Conservation (phyloP, 2,329 filamentous ascomycete species). For the Phyllosticta citriasiana region DNA sequence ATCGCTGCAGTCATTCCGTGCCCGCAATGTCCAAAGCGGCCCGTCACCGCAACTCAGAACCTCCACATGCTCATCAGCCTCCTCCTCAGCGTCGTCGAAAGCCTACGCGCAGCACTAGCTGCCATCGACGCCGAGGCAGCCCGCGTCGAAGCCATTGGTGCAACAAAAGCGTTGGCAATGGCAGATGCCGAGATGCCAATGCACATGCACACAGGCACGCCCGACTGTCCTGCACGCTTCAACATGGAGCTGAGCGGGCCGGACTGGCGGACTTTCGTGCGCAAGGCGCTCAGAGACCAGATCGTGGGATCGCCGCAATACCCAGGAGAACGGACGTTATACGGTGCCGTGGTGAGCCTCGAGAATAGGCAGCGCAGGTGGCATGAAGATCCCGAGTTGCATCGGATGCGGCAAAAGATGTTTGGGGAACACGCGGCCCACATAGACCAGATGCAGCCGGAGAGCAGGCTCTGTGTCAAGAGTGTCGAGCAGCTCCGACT, state of each 20-base stretch:
- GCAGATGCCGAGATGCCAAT: conserved; percentile 30
- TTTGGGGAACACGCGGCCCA: neutral
- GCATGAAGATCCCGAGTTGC: conserved; percentile 21
- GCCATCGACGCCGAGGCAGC: conserved; percentile 31
- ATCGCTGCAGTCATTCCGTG: conserved; percentile 32
- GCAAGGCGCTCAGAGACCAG: conserved; percentile 36
- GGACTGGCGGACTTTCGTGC: conserved; percentile 36
- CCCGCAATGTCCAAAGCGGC: conserved; percentile 31
- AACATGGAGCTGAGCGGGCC: conserved; percentile 32
- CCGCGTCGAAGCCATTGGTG: conserved; percentile 20
- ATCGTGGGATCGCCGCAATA: conserved; percentile 23
- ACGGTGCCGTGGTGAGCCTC: conserved; percentile 27
- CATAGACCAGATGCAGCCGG: neutral
- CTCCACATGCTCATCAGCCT: conserved; percentile 32
- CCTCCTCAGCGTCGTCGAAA: conserved; percentile 31
- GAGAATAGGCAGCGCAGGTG: conserved; percentile 33
- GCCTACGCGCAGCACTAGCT: conserved; percentile 31
- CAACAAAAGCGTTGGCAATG: conserved; percentile 34
- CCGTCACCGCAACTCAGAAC: conserved; percentile 37
- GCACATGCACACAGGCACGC: conserved; percentile 34
- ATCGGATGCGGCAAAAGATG: neutral
- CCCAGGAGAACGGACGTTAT: conserved; percentile 23
- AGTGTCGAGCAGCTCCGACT: conserved; percentile 1
- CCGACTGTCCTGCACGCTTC: conserved; percentile 36
- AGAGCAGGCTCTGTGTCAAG: conserved; percentile 2